A percentile compares a stretch with the other conserved stretches of the same genome.
Evolutionary conservation across 2,329 filamentous ascomycete genomes (phyloP).

Genomic region (Epichloe sylvatica): DNA sequence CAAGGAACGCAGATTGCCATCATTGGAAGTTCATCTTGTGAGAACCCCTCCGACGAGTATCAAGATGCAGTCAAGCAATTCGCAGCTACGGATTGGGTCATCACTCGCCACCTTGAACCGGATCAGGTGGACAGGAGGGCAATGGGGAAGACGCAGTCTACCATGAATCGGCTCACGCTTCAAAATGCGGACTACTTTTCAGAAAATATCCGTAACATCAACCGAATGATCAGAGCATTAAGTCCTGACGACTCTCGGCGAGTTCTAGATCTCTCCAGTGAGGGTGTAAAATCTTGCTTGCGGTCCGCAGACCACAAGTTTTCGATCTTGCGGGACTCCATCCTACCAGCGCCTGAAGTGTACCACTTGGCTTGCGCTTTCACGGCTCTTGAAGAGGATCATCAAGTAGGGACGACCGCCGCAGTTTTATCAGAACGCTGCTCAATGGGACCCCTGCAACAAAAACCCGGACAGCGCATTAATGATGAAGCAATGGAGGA

Average conservation of each 20-base stretch:
- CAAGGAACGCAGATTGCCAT: constrained; percentile 61
- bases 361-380: constrained; percentile 24
- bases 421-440: constrained; percentile 18
- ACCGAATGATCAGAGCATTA: constrained; percentile 30
- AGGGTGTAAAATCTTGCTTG: constrained; percentile 14
- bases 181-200: constrained; percentile 26
- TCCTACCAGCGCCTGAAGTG: constrained; percentile 26
- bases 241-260: constrained; percentile 10
- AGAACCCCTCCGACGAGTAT: constrained; percentile 33
- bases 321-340: constrained; percentile 19
- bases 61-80: constrained; percentile 25
- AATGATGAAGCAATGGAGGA: constrained; percentile 17
- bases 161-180: constrained; percentile 8
- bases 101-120: constrained; percentile 21
- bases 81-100: constrained; percentile 27
- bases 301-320: constrained; percentile 13
- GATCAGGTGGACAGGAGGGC: constrained; percentile 12
- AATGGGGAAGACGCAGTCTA: not conserved
- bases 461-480: constrained; percentile 18
- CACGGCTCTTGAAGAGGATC: constrained; percentile 13
- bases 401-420: constrained; percentile 10
- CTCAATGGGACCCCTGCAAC: constrained; percentile 19
- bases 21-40: constrained; percentile 59
- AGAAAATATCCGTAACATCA: constrained; percentile 34
- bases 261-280: constrained; percentile 10